Percentiles rank a stretch among this genome's conserved stretches.
Evolutionary conservation across 2,329 filamentous ascomycete species (phyloP).

Genomic region (Claviceps spartinae): DNA sequence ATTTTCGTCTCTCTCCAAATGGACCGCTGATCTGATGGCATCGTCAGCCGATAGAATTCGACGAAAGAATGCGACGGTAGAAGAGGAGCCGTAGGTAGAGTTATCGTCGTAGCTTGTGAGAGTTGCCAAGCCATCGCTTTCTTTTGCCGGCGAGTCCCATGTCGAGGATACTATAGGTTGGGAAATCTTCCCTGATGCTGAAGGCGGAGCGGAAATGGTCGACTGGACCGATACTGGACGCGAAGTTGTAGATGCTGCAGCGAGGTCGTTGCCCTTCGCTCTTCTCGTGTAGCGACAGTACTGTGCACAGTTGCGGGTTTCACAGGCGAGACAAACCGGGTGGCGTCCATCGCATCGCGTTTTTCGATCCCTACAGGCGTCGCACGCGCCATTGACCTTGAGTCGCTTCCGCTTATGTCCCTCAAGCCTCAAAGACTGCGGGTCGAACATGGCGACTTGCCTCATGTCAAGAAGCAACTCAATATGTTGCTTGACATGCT

Average conservation of each 20-base stretch:
- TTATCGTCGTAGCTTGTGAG: constrained; percentile 3
- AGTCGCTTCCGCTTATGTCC: constrained; percentile 1
- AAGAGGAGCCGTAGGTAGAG: constrained; percentile 3
- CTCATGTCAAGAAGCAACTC: not conserved
- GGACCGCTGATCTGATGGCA: not conserved
- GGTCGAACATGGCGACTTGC: not conserved
- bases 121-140: constrained; percentile 4
- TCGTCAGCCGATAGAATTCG: not conserved
- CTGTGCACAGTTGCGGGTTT: constrained; percentile 1
- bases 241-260: not conserved
- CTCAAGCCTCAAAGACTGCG: not conserved
- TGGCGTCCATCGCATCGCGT: constrained; percentile 2
- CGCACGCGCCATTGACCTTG: constrained; percentile 3
- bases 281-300: constrained; percentile 1
- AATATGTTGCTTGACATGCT: not conserved
- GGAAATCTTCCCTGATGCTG: not conserved
- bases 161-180: not conserved
- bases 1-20: not conserved
- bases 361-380: constrained; percentile 2
- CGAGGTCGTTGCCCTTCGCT: not conserved
- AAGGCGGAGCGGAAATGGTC: not conserved
- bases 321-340: constrained; percentile 1
- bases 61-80: constrained; percentile 3
- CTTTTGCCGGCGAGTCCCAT: constrained; percentile 1
- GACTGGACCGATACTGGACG: not conserved